Evolutionary conservation across 2,329 filamentous ascomycete genomes (phyloP).

Genomic region (Cladosporium sp.): DNA sequence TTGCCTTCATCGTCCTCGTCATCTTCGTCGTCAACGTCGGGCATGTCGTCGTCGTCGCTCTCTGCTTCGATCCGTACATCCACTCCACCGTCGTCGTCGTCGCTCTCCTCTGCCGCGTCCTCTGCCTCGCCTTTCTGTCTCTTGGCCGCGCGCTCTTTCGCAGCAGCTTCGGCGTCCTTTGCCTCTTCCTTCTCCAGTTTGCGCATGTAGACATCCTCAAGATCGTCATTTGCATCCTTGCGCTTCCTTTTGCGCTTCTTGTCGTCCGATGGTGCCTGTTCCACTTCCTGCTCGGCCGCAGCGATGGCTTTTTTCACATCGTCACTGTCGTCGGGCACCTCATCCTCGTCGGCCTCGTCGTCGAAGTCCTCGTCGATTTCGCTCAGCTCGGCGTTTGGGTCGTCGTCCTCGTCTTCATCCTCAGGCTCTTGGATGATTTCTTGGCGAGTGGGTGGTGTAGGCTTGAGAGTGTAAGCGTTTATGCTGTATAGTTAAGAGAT

Average conservation of each 20-base stretch:
- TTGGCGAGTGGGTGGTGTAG: constrained; percentile 23
- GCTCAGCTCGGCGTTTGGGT: constrained; percentile 22
- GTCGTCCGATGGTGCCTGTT: constrained; percentile 16
- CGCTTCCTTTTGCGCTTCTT: constrained; percentile 57
- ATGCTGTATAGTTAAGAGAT: background rate
- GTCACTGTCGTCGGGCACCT: constrained; percentile 6
- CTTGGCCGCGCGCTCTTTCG: constrained; percentile 28
- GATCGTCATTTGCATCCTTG: constrained; percentile 42
- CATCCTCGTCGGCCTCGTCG: constrained; percentile 19
- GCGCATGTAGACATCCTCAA: constrained; percentile 19
- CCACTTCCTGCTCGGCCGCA: constrained; percentile 9
- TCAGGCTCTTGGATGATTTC: constrained; percentile 19
- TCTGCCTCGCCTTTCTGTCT: constrained; percentile 27
- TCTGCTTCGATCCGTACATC: constrained; percentile 16
- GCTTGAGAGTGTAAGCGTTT: constrained; percentile 20
- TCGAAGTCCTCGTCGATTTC: constrained; percentile 24
- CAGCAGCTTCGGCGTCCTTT: constrained; percentile 24
- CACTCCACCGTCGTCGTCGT: constrained; percentile 19
- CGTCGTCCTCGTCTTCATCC: constrained; percentile 31
- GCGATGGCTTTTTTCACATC: constrained; percentile 18
- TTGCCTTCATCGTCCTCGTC: constrained; percentile 40
- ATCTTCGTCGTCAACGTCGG: constrained; percentile 21
- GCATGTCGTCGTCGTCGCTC: constrained; percentile 23
- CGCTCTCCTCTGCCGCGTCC: constrained; percentile 22
- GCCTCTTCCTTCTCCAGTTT: constrained; percentile 46